Evolutionary conservation across 2,329 filamentous ascomycete species (phyloP).

Genomic region (Pezicula carpinea): DNA sequence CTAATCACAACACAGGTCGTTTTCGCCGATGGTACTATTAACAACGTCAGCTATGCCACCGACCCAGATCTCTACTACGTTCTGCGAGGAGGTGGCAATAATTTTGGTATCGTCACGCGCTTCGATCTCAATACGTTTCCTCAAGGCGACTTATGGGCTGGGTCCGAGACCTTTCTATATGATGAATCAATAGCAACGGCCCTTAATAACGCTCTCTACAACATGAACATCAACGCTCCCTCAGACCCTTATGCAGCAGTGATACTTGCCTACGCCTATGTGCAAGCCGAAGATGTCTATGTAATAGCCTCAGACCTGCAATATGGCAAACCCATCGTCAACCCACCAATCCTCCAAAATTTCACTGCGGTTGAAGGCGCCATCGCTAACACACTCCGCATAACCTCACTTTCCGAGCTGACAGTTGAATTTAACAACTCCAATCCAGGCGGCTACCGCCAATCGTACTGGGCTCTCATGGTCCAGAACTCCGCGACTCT

Average conservation of each 20-base stretch:
- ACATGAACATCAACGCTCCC: slow-evolving; percentile 4
- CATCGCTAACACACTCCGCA: slow-evolving; percentile 11
- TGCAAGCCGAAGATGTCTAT: slow-evolving; percentile 1
- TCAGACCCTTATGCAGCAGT: slow-evolving; percentile 9
- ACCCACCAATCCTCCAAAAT: slow-evolving; percentile 10
- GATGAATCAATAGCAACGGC: neutral
- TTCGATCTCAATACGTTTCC: slow-evolving; percentile 28
- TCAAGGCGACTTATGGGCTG: slow-evolving; percentile 9
- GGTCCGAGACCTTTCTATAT: slow-evolving; percentile 1
- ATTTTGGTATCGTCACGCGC: slow-evolving; percentile 46
- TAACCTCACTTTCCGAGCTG: slow-evolving; percentile 14
- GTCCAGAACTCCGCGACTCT: slow-evolving; percentile 8
- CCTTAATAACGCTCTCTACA: slow-evolving; percentile 14
- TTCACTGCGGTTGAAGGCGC: slow-evolving; percentile 14
- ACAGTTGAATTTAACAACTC: slow-evolving; percentile 15
- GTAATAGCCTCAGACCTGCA: slow-evolving; percentile 1
- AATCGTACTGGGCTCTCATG: slow-evolving; percentile 10
- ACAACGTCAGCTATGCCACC: slow-evolving; percentile 29
- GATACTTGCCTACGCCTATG: slow-evolving; percentile 5
- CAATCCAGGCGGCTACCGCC: slow-evolving; percentile 18
- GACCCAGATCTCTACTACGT: slow-evolving; percentile 47
- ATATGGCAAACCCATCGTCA: slow-evolving; percentile 1
- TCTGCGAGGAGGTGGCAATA: slow-evolving; percentile 50
- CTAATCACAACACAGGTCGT: slow-evolving; percentile 19
- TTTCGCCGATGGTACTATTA: slow-evolving; percentile 28